Base-by-base conservation (phyloP, 2,329 filamentous ascomycete species). In the Aspergillus luchuensis region DNA sequence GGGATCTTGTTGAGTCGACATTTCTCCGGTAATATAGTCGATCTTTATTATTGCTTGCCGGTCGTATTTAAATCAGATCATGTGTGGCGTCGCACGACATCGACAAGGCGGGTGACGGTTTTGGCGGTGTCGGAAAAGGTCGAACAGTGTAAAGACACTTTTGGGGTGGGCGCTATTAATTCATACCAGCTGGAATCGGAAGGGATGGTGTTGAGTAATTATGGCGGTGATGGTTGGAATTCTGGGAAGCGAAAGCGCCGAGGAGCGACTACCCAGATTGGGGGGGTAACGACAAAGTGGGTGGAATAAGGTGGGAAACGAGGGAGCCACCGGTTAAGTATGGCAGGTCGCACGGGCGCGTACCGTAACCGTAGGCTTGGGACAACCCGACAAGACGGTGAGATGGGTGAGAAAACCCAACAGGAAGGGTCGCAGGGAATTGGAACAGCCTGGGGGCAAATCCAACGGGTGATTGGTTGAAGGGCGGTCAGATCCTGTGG, bases 341-440 rank as follows among this genome's bases (percentile, higher is more conserved):
- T 63, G 53, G 59, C 52, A 59, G 58, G 60, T 66, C 56, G 62
- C 61, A 69, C 65, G 64, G 60, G 57, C 49, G 59, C 48, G 59
- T 60, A 60, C 65, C 66, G 63, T 63, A 64, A 59, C 68, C 68
- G 67, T 53, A 66, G 63, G 60, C 38, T 61, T 69, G 68, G 68
- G 68, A 69, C 58, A 63, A 63, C 66, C 67, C 67, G 58, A 60
- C 56, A 39, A 66, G 61, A 65, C 60, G 68, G 65, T 61, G 63
- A 63, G 53, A 41, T 56, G 50, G 28, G 8, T 39, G 30, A 50
- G 57, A 63, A 61, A 63, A 63, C 58, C 49, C 58, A 64, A 53
- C 49, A 58, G 60, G 50, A 58, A 59, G 56, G 52, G 60, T 56
- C 57, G 57, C 59, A 59, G 60, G 57, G 57, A 59, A 59, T 28